Evolutionary conservation across 192 early-diverging fungal genomes (phyloP).

Genomic region (Podila horticola): DNA sequence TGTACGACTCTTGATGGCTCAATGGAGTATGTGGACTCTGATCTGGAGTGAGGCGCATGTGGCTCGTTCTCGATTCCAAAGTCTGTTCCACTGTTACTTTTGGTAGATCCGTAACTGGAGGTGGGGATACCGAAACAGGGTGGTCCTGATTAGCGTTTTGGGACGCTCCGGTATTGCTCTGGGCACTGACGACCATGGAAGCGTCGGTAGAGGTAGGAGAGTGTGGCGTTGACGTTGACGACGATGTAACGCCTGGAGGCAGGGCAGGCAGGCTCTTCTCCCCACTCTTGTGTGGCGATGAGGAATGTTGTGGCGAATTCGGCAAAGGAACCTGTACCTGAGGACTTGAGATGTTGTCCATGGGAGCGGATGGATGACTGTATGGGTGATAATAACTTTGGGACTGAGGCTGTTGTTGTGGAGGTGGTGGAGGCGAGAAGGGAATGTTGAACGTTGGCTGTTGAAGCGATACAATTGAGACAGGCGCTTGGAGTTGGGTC

Average conservation of each 20-base stretch:
- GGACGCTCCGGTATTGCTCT: no score
- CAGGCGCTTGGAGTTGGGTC: neutral
- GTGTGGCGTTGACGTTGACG: neutral
- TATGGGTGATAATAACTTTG: neutral
- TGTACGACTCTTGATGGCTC: neutral
- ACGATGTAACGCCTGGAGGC: neutral
- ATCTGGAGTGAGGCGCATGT: neutral
- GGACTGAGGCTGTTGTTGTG: neutral
- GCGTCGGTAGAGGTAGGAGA: neutral
- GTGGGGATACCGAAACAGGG: neutral
- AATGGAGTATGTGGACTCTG: constrained; percentile 3
- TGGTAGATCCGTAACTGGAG: neutral
- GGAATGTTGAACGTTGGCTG: neutral
- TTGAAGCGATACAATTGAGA: neutral
- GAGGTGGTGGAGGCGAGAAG: neutral
- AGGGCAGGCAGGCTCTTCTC: neutral
- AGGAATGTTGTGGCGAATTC: neutral
- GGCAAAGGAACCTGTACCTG: neutral
- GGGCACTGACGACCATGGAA: neutral
- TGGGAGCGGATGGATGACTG: neutral
- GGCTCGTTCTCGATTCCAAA: neutral
- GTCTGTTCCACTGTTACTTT: neutral
- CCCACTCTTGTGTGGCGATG: neutral
- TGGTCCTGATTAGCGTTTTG: neutral
- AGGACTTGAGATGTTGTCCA: neutral